Evolutionary conservation across 1,284 basidiomycete genomes (phyloP).

Genomic region (Trichosporon sp.): DNA sequence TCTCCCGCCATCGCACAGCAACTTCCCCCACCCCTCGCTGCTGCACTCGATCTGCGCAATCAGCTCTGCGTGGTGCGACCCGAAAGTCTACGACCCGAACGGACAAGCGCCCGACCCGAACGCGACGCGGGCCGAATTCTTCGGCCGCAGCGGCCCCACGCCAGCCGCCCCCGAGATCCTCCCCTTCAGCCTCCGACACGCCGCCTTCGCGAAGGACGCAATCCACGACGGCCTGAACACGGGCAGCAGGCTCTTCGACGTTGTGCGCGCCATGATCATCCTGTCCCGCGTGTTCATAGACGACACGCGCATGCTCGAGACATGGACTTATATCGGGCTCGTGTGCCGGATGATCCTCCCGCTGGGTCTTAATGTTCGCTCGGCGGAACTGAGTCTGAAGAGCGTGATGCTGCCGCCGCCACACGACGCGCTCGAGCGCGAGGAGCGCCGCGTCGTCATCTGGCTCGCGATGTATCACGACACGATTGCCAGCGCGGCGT

Average conservation of each 20-base stretch:
- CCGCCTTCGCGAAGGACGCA: conserved; percentile 49
- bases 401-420: conserved; percentile 52
- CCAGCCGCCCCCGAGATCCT: conserved; percentile 18
- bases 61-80: conserved; percentile 44
- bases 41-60: conserved; percentile 58
- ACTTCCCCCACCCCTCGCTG: conserved; percentile 58
- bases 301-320: conserved; percentile 56
- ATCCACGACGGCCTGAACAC: conserved; percentile 51
- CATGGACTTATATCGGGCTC: conserved; percentile 53
- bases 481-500: conserved; percentile 48
- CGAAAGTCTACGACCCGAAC: conserved; percentile 15
- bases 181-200: conserved; percentile 45
- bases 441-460: conserved; percentile 51
- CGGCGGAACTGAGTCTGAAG: conserved; percentile 51
- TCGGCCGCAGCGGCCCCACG: background rate
- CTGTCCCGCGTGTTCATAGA: conserved; percentile 53
- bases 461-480: conserved; percentile 56
- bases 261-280: conserved; percentile 54
- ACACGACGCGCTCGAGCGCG: conserved; percentile 52
- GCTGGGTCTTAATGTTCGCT: conserved; percentile 52
- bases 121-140: background rate
- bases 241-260: conserved; percentile 52
- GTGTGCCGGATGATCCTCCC: conserved; percentile 53
- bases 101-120: background rate
- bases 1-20: conserved; percentile 57